Evolutionary conservation across 805 yeast species (phyloP).

Genomic region (Scheffersomyces stipitis): DNA sequence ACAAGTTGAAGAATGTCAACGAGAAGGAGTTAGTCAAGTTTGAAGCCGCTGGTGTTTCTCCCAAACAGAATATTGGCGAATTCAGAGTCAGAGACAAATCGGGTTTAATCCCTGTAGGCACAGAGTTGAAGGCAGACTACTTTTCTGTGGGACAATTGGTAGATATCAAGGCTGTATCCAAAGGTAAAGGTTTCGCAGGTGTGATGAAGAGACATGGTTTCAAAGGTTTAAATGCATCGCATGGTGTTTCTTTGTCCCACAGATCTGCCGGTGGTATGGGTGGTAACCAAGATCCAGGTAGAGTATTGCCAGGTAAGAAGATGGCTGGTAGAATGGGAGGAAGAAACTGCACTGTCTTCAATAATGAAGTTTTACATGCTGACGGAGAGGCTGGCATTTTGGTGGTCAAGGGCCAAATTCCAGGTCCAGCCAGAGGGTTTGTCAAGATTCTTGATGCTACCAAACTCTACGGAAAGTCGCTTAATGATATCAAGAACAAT

Average conservation of each 20-base stretch:
- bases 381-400: slow-evolving; percentile 81
- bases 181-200: slow-evolving; percentile 98
- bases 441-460: slow-evolving; percentile 81
- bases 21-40: slow-evolving; percentile 62
- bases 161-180: slow-evolving; percentile 74
- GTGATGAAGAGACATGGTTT: slow-evolving; percentile 96
- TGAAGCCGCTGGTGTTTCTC: slow-evolving; percentile 77
- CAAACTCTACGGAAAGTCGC: slow-evolving; percentile 45
- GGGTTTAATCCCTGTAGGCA: slow-evolving; percentile 75
- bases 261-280: slow-evolving; percentile 98
- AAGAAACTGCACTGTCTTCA: slow-evolving; percentile 68
- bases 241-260: slow-evolving; percentile 92
- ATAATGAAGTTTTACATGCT: slow-evolving; percentile 71
- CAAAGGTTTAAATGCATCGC: slow-evolving; percentile 86
- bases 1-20: slow-evolving; percentile 57
- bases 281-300: slow-evolving; percentile 92
- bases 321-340: slow-evolving; percentile 99
- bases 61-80: slow-evolving; percentile 73
- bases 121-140: slow-evolving; percentile 77
- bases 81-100: slow-evolving; percentile 69
- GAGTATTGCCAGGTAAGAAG: slow-evolving; percentile 93
- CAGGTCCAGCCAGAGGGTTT: slow-evolving; percentile 80
- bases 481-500: slow-evolving; percentile 10
- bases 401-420: slow-evolving; percentile 83
- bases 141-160: slow-evolving; percentile 81